Conservation (phyloP, 2,329 filamentous ascomycete genomes). For the Colletotrichum cordylinicola region DNA sequence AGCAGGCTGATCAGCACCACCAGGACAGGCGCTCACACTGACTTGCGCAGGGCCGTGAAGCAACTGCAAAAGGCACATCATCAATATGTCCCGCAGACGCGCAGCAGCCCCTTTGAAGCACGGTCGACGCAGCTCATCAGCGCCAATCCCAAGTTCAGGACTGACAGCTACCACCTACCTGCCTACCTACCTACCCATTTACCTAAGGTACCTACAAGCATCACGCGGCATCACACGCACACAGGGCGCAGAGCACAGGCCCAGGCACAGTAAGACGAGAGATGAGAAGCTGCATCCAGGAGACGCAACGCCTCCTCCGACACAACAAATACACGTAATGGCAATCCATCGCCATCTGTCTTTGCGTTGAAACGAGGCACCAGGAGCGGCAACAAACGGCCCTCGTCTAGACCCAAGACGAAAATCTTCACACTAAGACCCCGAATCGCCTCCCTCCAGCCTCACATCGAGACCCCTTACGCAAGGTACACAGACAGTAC, state of each 20-base stretch:
- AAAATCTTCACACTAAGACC: background rate
- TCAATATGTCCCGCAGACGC: background rate
- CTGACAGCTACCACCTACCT: background rate
- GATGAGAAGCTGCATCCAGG: background rate
- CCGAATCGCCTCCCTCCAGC: background rate
- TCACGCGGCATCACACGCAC: background rate
- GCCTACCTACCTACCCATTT: background rate
- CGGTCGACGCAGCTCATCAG: background rate
- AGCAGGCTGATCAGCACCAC: background rate
- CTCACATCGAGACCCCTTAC: background rate
- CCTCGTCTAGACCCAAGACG: background rate
- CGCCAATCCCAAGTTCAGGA: background rate
- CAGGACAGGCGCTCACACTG: background rate
- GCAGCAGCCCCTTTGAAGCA: background rate
- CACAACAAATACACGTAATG: background rate
- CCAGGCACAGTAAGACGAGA: slow-evolving; percentile 4
- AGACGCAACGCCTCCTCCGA: background rate
- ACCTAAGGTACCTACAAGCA: background rate
- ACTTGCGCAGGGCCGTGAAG: background rate
- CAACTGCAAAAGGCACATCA: background rate
- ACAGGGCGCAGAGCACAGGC: background rate
- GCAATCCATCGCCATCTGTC: background rate
- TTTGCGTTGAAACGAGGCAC: background rate
- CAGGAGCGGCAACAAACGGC: background rate
- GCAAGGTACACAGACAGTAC: background rate